Percentiles rank a stretch among this genome's conserved stretches.
Evolutionary conservation across 257 asterid species (phyloP).

Genomic region (Linderniella brevidens): DNA sequence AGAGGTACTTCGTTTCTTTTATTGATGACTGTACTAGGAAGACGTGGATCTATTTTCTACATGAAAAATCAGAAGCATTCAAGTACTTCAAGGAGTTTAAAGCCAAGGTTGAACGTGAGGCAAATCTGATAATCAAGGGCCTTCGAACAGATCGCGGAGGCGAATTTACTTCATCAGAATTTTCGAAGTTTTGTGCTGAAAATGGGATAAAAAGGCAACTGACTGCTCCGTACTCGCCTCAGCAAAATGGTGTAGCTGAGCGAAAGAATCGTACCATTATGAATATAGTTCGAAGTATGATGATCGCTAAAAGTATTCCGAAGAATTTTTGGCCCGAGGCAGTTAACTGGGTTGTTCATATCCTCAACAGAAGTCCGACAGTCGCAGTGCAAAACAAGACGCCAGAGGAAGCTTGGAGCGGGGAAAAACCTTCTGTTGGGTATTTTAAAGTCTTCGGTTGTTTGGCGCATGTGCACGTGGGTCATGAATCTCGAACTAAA

Average conservation of each 20-base stretch:
- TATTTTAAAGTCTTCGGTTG: slow-evolving; percentile 7
- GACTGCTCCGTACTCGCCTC: background rate
- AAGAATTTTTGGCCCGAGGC: slow-evolving; percentile 8
- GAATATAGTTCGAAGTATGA: slow-evolving; percentile 5
- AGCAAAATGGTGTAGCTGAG: slow-evolving; percentile 4
- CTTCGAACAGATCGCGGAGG: slow-evolving; percentile 7
- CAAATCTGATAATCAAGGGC: background rate
- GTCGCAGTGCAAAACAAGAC: background rate
- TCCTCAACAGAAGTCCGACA: slow-evolving; percentile 5
- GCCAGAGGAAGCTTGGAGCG: slow-evolving; percentile 8
- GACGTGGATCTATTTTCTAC: background rate
- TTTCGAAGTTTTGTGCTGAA: background rate
- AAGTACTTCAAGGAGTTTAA: background rate
- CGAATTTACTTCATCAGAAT: background rate
- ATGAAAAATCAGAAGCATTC: background rate
- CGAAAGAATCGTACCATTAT: slow-evolving; percentile 6
- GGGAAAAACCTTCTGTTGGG: background rate
- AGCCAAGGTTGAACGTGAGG: background rate
- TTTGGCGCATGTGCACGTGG: background rate
- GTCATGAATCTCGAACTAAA: background rate
- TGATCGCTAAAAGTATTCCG: background rate
- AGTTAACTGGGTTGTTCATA: background rate
- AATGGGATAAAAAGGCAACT: slow-evolving; percentile 6
- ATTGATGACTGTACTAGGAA: slow-evolving; percentile 8
- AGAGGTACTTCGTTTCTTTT: background rate